phyloP scores from a whole-genome alignment of 352 stramenopile genomes.

The Peronospora belbahrii region DNA sequence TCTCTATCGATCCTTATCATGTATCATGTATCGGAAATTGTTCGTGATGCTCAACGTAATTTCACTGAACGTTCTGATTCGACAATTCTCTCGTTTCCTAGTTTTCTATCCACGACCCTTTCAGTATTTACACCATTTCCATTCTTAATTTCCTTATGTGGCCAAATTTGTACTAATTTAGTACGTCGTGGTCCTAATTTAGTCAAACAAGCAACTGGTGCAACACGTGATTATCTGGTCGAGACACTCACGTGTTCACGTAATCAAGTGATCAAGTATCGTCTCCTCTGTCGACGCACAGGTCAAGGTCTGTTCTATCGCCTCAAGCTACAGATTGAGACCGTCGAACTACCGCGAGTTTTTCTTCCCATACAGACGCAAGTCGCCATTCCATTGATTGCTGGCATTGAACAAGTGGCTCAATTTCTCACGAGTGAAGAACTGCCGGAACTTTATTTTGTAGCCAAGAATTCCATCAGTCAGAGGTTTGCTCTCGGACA shows the following conservation, averaged over 20 bases:
- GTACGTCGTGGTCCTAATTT: conserved; percentile 69
- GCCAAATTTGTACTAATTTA: conserved; percentile 67
- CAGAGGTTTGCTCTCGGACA: conserved; percentile 55
- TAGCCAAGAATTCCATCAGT: conserved; percentile 74
- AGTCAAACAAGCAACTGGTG: conserved; percentile 56
- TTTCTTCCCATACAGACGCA: conserved; percentile 50
- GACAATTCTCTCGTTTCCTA: conserved; percentile 26
- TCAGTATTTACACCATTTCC: conserved; percentile 70
- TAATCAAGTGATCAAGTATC: conserved; percentile 45
- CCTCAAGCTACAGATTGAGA: conserved; percentile 50
- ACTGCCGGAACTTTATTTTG: conserved; percentile 78
- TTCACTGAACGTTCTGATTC: conserved; percentile 69
- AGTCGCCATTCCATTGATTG: conserved; percentile 52
- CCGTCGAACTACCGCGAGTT: conserved; percentile 31
- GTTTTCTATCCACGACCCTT: conserved; percentile 32
- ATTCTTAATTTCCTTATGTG: conserved; percentile 57
- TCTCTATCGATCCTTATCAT: conserved; percentile 18
- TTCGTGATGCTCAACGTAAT: conserved; percentile 69
- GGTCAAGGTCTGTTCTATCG: conserved; percentile 63
- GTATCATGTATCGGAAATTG: conserved; percentile 81
- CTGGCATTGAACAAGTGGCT: conserved; percentile 57
- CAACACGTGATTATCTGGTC: conserved; percentile 56
- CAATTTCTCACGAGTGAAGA: conserved; percentile 81
- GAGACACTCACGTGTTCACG: conserved; percentile 48
- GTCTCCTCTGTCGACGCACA: conserved; percentile 47